Evolutionary conservation across 805 yeast species (phyloP).

Genomic region (Metschnikowia sp.): DNA sequence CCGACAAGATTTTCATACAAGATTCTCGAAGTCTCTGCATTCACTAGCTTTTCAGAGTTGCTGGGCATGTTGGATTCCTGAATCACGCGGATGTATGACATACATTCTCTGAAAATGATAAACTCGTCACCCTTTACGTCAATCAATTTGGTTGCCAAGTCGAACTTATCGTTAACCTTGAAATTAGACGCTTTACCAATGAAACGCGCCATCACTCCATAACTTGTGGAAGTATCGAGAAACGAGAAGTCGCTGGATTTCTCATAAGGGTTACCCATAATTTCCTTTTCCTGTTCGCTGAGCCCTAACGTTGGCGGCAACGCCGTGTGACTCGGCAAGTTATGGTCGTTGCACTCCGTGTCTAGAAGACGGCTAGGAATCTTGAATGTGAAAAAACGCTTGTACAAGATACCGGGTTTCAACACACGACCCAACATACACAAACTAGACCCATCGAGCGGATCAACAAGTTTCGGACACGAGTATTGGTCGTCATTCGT

Average conservation of each 20-base stretch:
- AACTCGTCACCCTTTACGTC: slow-evolving; percentile 37
- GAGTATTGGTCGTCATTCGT: slow-evolving; percentile 8
- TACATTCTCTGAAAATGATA: slow-evolving; percentile 33
- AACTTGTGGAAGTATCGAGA: slow-evolving; percentile 32
- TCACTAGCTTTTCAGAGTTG: slow-evolving; percentile 14
- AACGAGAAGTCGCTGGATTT: slow-evolving; percentile 28
- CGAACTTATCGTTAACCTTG: slow-evolving; percentile 23
- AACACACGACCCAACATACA: slow-evolving; percentile 19
- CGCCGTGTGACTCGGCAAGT: slow-evolving; percentile 28
- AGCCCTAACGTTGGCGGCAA: slow-evolving; percentile 38
- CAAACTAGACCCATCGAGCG: slow-evolving; percentile 24
- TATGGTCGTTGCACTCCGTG: slow-evolving; percentile 34
- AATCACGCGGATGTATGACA: slow-evolving; percentile 25
- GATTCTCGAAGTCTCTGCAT: slow-evolving; percentile 12
- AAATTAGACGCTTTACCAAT: slow-evolving; percentile 40
- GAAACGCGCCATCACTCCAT: slow-evolving; percentile 38
- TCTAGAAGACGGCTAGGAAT: slow-evolving; percentile 37
- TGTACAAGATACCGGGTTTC: slow-evolving; percentile 24
- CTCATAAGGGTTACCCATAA: background rate
- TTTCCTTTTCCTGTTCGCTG: slow-evolving; percentile 16
- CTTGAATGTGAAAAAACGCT: slow-evolving; percentile 41
- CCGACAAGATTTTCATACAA: slow-evolving; percentile 22
- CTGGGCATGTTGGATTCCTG: slow-evolving; percentile 18
- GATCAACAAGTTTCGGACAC: slow-evolving; percentile 23
- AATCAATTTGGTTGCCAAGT: slow-evolving; percentile 34